These are phyloP conservation scores for Zymoseptoria ardabiliae DNA, from an alignment of 2,329 filamentous ascomycete genomes.

Conservation along the genomic window DNA sequence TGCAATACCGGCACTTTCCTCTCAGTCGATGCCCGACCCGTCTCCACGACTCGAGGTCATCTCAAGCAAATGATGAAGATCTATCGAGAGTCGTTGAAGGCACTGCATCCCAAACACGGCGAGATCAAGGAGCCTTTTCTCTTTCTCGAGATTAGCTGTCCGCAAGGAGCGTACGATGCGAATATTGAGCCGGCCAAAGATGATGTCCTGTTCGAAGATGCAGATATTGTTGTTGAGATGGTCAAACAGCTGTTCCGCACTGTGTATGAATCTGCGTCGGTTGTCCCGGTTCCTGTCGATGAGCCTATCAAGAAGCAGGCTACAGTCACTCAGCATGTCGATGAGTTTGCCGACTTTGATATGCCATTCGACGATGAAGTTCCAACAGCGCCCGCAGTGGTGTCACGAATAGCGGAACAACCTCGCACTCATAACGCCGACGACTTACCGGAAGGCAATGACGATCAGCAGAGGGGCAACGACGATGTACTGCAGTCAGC, in stretches of 20 bases:
- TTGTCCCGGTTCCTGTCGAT: background rate
- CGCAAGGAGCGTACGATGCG: conserved; percentile 57
- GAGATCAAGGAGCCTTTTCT: conserved; percentile 52
- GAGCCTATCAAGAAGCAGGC: background rate
- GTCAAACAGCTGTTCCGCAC: conserved; percentile 39
- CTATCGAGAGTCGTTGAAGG: conserved; percentile 47
- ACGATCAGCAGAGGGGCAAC: too few species aligned
- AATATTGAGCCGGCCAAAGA: conserved; percentile 68
- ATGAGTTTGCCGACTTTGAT: background rate
- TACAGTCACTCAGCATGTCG: background rate
- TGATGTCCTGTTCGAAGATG: conserved; percentile 60
- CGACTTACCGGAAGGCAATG: background rate
- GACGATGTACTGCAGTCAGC: too few species aligned
- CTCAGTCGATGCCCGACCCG: conserved; percentile 61
- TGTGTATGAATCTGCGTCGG: conserved; percentile 12
- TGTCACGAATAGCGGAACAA: background rate
- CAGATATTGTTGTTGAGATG: conserved; percentile 38
- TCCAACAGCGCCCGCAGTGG: background rate
- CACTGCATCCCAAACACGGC: conserved; percentile 17
- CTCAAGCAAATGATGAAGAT: conserved; percentile 52
- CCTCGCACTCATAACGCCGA: background rate
- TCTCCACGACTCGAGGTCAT: conserved; percentile 49
- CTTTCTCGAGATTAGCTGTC: conserved; percentile 56
- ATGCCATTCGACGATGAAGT: background rate
- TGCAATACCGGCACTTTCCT: conserved; percentile 47